Percentiles rank a stretch among this genome's conserved stretches.
Evolutionary conservation across 108 stramenopile species (phyloP).

Genomic region (Pseudonitzschia multistriata): DNA sequence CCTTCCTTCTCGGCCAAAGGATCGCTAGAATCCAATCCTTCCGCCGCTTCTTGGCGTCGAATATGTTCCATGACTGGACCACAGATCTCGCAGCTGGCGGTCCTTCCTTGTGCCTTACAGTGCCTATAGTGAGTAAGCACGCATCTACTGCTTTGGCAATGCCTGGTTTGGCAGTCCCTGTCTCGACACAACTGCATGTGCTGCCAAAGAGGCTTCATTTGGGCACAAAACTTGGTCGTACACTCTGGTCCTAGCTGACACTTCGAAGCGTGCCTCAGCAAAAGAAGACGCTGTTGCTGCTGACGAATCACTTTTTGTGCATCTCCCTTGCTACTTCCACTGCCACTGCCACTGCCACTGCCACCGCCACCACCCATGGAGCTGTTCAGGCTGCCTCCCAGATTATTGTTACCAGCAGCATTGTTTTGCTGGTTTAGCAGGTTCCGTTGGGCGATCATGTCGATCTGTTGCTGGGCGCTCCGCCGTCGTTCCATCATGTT

Average conservation of each 20-base stretch:
- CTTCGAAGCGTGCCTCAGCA: slow-evolving; percentile 70
- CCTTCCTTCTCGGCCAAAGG: slow-evolving; percentile 50
- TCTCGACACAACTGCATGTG: slow-evolving; percentile 79
- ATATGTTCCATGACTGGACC: slow-evolving; percentile 74
- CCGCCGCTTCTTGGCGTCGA: slow-evolving; percentile 34
- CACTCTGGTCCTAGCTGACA: slow-evolving; percentile 54
- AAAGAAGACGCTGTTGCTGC: slow-evolving; percentile 71
- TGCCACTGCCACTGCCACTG: neutral
- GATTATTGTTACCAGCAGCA: neutral
- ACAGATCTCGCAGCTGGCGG: slow-evolving; percentile 68
- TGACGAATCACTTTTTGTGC: slow-evolving; percentile 50
- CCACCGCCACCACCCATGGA: neutral
- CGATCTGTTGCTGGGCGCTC: slow-evolving; percentile 5
- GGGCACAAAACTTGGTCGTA: slow-evolving; percentile 61
- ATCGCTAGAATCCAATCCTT: slow-evolving; percentile 21
- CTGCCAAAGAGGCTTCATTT: slow-evolving; percentile 77
- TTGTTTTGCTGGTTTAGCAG: neutral
- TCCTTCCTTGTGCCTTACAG: slow-evolving; percentile 64
- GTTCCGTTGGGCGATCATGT: neutral
- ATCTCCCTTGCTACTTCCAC: neutral
- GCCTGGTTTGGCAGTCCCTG: slow-evolving; percentile 72
- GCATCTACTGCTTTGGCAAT: slow-evolving; percentile 75
- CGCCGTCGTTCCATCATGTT: neutral
- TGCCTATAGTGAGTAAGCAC: slow-evolving; percentile 76
- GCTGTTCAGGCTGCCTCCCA: neutral